Base-by-base conservation (phyloP, 305 asterid genomes). In the Stenogyne calaminthoides region DNA sequence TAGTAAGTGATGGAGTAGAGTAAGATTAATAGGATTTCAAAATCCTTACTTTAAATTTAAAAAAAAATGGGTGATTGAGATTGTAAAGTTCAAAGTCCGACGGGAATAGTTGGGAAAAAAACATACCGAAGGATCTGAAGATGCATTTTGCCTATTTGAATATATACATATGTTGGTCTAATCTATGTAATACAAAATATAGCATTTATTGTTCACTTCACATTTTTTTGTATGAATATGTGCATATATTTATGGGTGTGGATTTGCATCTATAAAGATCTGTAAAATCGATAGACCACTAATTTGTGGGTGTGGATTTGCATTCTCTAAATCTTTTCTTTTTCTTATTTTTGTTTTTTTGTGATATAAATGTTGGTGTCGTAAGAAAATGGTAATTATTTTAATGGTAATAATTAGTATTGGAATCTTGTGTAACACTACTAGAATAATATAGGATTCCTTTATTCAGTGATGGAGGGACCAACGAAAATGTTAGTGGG, bases 401-500 rank as follows among this genome's bases (percentile, higher is more conserved):
- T 15, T 72, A 80, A 56, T 69, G 72, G 55, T 67, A 29, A 64
- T 73, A 80, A 73, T 57, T 66, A 42, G 69, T 16, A 72, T 40
- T 64, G 81, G 79, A 69, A 80, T 73, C 77, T 69, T 80, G 76
- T 73, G 56, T 44, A 71, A 62, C 75, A 61, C 70, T 65, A 51
- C 66, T 27, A 14, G 16, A 49, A 72, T 56, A 76, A 46, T 67
- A 68, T 63, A 22, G 42, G 73, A 69, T 40, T 71, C 76, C 67
- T 61, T 69, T 77, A 72, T 39, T 68, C 57, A 64, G 70, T 76
- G 72, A 66, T 81, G 82, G 80, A 81, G 85, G 78, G 82, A 61
- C 80, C 85, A 81, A 27, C 72, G 25, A 0, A 37, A 19, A 18
- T 18, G 18, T 10, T 61, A 81, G 85, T 81, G 82, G 78, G 64